A percentile compares a stretch with the other conserved stretches of the same genome.
These are phyloP conservation scores for Botrytis squamosa DNA, from an alignment of 2,329 filamentous ascomycete species.

Conservation along the genomic window DNA sequence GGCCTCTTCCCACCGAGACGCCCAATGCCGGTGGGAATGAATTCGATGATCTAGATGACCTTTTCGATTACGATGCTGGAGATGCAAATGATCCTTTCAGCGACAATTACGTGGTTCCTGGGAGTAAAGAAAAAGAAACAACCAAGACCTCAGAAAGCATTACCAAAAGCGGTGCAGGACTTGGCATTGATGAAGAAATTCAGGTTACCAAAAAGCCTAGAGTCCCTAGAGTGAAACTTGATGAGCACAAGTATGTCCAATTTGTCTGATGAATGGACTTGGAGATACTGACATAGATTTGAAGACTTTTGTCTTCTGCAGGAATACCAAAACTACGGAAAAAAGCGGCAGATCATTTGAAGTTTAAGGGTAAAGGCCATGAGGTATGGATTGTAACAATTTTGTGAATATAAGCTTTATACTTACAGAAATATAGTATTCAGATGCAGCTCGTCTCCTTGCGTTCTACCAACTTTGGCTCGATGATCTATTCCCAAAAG, in stretches of 20 bases:
- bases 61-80: slow-evolving; percentile 75
- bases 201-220: slow-evolving; percentile 71
- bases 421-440: slow-evolving; percentile 57
- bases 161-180: slow-evolving; percentile 51
- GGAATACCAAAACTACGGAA: slow-evolving; percentile 81
- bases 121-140: slow-evolving; percentile 37
- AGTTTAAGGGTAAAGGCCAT: slow-evolving; percentile 89
- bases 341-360: slow-evolving; percentile 66
- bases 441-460: slow-evolving; percentile 76
- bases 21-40: slow-evolving; percentile 44
- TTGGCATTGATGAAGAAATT: slow-evolving; percentile 86
- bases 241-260: slow-evolving; percentile 65
- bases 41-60: slow-evolving; percentile 51
- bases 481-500: slow-evolving; percentile 91
- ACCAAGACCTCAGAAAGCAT: slow-evolving; percentile 44
- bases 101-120: slow-evolving; percentile 30
- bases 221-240: slow-evolving; percentile 78
- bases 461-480: slow-evolving; percentile 96
- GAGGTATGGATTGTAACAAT: slow-evolving; percentile 55
- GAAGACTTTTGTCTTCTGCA: slow-evolving; percentile 73
- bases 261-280: neutral
- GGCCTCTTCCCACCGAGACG: slow-evolving; percentile 30
- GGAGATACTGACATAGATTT: slow-evolving; percentile 26
- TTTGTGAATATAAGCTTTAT: neutral
- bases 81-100: slow-evolving; percentile 35